Evolutionary conservation across 768 basidiomycete species (phyloP).

Genomic region (Amanita pseudoporphyria): DNA sequence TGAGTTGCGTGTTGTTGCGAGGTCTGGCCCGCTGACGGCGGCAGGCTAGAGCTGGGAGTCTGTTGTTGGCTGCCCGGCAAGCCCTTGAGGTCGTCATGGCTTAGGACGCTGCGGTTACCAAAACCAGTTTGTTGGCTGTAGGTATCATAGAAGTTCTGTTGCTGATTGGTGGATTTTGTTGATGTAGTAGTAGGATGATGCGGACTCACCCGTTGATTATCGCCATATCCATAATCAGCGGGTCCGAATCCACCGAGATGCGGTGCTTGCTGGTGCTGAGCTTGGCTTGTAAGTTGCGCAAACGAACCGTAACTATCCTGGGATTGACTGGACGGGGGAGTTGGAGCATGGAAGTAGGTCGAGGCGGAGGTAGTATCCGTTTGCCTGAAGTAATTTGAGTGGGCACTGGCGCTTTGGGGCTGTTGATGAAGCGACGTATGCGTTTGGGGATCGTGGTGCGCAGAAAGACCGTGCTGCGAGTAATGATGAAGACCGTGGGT

Average conservation of each 20-base stretch:
- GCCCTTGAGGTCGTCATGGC: conserved; percentile 62
- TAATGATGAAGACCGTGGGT: conserved; percentile 42
- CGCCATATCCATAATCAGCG: conserved; percentile 61
- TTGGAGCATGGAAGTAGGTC: conserved; percentile 72
- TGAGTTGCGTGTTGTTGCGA: conserved; percentile 49
- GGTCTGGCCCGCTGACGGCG: conserved; percentile 43
- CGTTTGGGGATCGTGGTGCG: conserved; percentile 56
- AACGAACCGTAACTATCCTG: conserved; percentile 63
- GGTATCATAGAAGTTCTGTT: conserved; percentile 69
- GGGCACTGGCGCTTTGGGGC: conserved; percentile 28
- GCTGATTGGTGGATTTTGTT: conserved; percentile 12
- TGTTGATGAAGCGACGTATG: conserved; percentile 33
- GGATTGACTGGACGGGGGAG: conserved; percentile 56
- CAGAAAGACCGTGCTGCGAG: conserved; percentile 54
- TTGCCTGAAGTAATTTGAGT: conserved; percentile 62
- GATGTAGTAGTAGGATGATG: conserved; percentile 4
- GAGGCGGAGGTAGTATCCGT: conserved; percentile 34
- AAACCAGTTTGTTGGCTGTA: conserved; percentile 59
- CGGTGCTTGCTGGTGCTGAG: conserved; percentile 52
- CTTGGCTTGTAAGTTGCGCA: conserved; percentile 49
- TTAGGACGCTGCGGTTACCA: conserved; percentile 51
- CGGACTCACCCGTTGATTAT: conserved; percentile 51
- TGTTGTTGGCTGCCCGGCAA: conserved; percentile 52
- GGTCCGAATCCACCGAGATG: conserved; percentile 46
- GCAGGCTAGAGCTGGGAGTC: conserved; percentile 33